Conservation (phyloP, 257 asterid genomes). For the Misopates orontium region DNA sequence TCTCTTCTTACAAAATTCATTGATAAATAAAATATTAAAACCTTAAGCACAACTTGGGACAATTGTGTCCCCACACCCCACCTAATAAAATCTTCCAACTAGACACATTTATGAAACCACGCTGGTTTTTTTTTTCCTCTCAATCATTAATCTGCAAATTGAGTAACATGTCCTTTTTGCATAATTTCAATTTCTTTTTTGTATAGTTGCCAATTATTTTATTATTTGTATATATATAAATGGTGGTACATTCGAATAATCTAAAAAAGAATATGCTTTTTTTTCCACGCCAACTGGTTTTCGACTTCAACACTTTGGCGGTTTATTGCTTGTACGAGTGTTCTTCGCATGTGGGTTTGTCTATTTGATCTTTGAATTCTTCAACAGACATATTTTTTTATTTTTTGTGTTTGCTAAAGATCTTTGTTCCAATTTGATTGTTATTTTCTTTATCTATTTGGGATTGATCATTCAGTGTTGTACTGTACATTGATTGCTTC, state of each 20-base stretch:
- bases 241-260: conserved; percentile 59
- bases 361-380: conserved; percentile 29
- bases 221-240: conserved; percentile 24
- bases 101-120: no score
- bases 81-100: no score
- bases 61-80: no score
- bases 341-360: conserved; percentile 53
- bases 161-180: no score
- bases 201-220: conserved; percentile 31
- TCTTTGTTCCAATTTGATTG: conserved; percentile 23
- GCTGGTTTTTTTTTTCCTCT: no score
- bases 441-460: not conserved
- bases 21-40: no score
- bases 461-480: conserved; percentile 21
- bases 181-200: not conserved
- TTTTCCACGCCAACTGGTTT: conserved; percentile 42
- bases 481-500: conserved; percentile 11
- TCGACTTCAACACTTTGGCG: conserved; percentile 51
- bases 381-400: conserved; percentile 25
- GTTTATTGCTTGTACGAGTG: conserved; percentile 48
- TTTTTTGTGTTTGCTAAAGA: not conserved
- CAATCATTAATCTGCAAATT: no score
- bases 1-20: no score
- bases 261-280: conserved; percentile 63
- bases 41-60: no score